A percentile compares a stretch with the other conserved stretches of the same genome.
Evolutionary conservation across 192 early-diverging fungal species (phyloP).

Genomic region (Backusella mclennaniae): DNA sequence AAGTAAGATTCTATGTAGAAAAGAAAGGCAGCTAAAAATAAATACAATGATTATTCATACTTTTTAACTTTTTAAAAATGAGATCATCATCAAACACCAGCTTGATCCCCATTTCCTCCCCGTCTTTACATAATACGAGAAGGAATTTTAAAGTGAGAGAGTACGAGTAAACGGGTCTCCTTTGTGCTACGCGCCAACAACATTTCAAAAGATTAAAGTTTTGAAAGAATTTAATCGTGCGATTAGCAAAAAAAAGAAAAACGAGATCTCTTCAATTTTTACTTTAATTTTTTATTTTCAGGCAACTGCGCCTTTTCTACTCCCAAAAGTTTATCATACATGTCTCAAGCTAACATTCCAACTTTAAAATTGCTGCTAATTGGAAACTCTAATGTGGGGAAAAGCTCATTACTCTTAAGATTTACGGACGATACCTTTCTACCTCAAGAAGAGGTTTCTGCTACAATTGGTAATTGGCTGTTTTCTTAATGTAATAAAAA

Average conservation of each 20-base stretch:
- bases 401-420: slow-evolving; percentile 88
- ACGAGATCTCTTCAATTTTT: neutral
- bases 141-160: no score
- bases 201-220: neutral
- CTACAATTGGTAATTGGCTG: slow-evolving; percentile 67
- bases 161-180: no score
- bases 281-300: neutral
- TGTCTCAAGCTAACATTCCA: slow-evolving; percentile 37
- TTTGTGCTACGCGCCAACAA: no score
- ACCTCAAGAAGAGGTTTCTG: slow-evolving; percentile 87
- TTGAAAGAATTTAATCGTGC: neutral
- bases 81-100: no score
- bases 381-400: slow-evolving; percentile 95
- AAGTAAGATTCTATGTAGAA: no score
- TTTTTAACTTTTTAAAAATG: no score
- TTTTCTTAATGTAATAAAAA: neutral
- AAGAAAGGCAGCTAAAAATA: no score
- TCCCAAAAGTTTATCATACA: neutral
- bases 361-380: slow-evolving; percentile 95
- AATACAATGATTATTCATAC: no score
- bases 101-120: no score
- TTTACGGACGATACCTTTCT: slow-evolving; percentile 95
- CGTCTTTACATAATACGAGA: no score
- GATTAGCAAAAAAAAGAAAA: neutral
- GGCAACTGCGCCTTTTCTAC: neutral